These are phyloP conservation scores for Sphagnum tenellum DNA, from an alignment of 225 moss, liverwort and hornwort species.

Conservation along the genomic window DNA sequence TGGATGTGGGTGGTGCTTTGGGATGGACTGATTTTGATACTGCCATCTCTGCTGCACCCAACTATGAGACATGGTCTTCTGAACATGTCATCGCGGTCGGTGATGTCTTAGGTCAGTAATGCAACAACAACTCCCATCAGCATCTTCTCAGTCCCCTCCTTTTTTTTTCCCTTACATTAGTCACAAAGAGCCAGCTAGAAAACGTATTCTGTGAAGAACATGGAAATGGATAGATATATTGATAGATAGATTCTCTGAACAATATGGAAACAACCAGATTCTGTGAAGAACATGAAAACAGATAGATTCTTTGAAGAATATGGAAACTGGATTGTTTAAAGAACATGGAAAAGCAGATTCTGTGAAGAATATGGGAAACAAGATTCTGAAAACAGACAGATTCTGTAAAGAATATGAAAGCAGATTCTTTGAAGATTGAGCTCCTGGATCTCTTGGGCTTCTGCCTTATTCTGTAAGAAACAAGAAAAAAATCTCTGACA, in stretches of 20 bases:
- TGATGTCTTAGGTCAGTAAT: conserved; percentile 1
- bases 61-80: conserved; percentile 7
- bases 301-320: not conserved
- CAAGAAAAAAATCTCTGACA: not conserved
- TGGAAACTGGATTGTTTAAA: too few species aligned
- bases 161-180: too few species aligned
- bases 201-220: too few species aligned
- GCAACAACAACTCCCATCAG: not conserved
- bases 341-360: too few species aligned
- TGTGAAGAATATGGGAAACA: too few species aligned
- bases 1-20: conserved; percentile 1
- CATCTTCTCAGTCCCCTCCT: not conserved
- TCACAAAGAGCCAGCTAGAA: too few species aligned
- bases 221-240: too few species aligned
- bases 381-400: too few species aligned
- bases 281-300: too few species aligned
- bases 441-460: not conserved
- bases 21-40: conserved; percentile 8
- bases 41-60: not conserved
- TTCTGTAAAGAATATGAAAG: too few species aligned
- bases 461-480: not conserved
- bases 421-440: too few species aligned
- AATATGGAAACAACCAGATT: too few species aligned
- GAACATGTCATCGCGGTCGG: not conserved
- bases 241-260: not conserved